Evolutionary conservation across 2,329 filamentous ascomycete genomes (phyloP), one percentile per base, ranked within the genome.

Genomic region (Pseudogymnoascus sp.): DNA sequence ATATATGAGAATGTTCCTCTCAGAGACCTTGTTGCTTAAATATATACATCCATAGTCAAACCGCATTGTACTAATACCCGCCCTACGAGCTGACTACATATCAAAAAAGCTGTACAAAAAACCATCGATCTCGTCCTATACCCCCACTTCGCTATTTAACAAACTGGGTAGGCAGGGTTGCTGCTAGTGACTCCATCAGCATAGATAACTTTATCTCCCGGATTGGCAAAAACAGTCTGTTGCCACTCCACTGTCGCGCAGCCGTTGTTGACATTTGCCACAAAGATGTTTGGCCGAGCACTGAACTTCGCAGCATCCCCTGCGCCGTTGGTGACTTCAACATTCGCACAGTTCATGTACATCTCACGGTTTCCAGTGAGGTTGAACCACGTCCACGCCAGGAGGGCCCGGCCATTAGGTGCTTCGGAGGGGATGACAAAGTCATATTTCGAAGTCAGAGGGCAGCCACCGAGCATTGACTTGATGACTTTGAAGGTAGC

Each of bases 321-420:
- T 38, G 61, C 59, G 14, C 65, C 64, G 21, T 64, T 36, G 1
- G 67, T 69, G 16, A 66, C 65, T 6, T 67, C 68, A 61, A 88
- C 82, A 25, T 79, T 78, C 36, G 87, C 80, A 7, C 85, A 88
- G 70, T 87, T 85, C 83, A 86, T 86, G 75, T 88, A 88, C 78
- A 86, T 85, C 68, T 88, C 85, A 16, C 84, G 78, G 68, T 87
- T 87, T 2, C 84, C 84, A 25, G 82, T 69, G 46, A 56, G 25
- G 71, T 85, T 85, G 71, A 83, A 84, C 81, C 82, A 84, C 3
- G 80, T 82, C 86, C 85, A 74, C 1, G 68, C 68, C 18, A 73
- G 70, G 7, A 73, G 59, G 1, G 70, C 69, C 0, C 21, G 16
- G 14, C 68, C 70, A 18, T 65, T 60, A 12, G 65, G 65, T 14